Evolutionary conservation across 1,284 basidiomycete species (phyloP).

Genomic region (Puccinia horiana): DNA sequence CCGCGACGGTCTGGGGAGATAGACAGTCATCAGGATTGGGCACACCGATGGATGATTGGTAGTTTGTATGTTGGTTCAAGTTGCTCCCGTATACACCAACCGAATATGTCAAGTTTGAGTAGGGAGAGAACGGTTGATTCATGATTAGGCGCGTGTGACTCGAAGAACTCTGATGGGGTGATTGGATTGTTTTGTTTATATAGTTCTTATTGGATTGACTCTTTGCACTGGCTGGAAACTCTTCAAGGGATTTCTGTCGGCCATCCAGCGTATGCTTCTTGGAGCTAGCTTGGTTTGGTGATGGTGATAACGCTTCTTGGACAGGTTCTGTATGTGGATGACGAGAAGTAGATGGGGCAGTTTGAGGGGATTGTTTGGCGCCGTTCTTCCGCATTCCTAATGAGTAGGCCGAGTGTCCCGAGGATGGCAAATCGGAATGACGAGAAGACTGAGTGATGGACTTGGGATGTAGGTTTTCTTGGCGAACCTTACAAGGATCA

Average conservation of each 20-base stretch:
- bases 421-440: not conserved
- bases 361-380: not conserved
- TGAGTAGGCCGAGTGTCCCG: slow-evolving; percentile 2
- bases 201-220: not conserved
- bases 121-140: not conserved
- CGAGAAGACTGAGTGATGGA: not conserved
- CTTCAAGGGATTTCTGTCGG: not conserved
- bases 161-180: not conserved
- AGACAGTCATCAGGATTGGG: not conserved
- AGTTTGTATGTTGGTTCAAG: not conserved
- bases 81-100: not conserved
- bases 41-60: not conserved
- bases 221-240: not conserved
- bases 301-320: not conserved
- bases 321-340: not conserved
- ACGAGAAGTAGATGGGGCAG: not conserved
- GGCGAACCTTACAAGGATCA: not conserved
- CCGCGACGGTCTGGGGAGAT: not conserved
- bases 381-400: not conserved
- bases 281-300: not conserved
- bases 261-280: not conserved
- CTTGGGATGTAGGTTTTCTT: not conserved
- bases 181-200: not conserved
- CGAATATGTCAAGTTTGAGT: not conserved
- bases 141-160: not conserved